Base-by-base conservation (phyloP, 1,139 yeast genomes). In the Komagataea norvegica region DNA sequence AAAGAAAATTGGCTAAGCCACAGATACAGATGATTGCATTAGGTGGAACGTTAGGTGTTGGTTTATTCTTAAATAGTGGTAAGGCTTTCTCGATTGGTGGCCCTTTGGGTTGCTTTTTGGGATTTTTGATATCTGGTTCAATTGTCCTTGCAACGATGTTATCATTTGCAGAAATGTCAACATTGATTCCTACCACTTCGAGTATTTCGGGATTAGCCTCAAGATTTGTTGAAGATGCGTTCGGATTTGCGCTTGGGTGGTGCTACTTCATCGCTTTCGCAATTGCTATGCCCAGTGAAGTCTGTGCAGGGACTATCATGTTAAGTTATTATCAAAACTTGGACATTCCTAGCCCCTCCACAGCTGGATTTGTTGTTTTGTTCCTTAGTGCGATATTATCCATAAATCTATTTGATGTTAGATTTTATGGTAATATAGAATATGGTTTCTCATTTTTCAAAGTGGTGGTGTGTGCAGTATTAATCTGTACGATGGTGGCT, bases 1-100 rank as follows among this genome's bases (percentile, higher is more conserved):
- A 79, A 46, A 65, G 94, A 41, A 75, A 74, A 44, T 64, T 85
- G 24, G 73, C 73, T 43, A 76, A 81, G 9, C 64, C 93, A 22
- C 94, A 86, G 56, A 62, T 85, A 17, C 88, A 83, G 55, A 80
- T 84, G 79, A 79, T 86, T 34, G 85, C 94, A 0, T 67, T 87
- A 30, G 91, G 93, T 3, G 93, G 91, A 1, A 82, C 91, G 0
- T 62, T 85, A 5, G 95, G 95, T 1, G 89, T 85, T n/a, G 94
- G 95, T 0, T 60, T 85, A 14, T 71, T 84, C 46, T 63, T 84
- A 29, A 80, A 83, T 35, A 72, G 85, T n/a, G 94, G 95, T 2
- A 80, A 81, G 48, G 84, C 88, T 1, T 69, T 87, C 36, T 71
- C 81, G 20, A 77, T 79, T 15, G 82, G 89, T 3, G 96, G 96